A percentile compares a stretch with the other conserved stretches of the same genome.
These are phyloP conservation scores for Eruca vesicaria DNA, from an alignment of 441 rosid species.

Conservation along the genomic window DNA sequence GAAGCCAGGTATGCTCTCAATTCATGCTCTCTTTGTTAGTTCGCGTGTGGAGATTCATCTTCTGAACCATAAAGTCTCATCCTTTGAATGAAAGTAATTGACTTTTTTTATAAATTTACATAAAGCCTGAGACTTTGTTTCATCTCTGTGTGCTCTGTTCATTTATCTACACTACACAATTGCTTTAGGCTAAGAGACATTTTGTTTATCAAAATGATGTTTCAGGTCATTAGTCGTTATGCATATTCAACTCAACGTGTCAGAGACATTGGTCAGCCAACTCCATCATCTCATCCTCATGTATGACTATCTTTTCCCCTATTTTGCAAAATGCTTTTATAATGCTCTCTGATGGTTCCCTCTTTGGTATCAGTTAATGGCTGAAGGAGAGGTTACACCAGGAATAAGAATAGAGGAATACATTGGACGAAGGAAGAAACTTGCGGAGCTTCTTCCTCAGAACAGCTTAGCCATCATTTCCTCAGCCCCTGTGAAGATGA, in stretches of 20 bases:
- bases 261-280: slow-evolving; percentile 84
- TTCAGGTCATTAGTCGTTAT: slow-evolving; percentile 45
- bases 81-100: slow-evolving; percentile 2
- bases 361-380: slow-evolving; percentile 52
- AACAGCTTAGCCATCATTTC: slow-evolving; percentile 79
- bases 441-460: slow-evolving; percentile 79
- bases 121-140: background rate
- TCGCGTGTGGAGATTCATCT: slow-evolving; percentile 3
- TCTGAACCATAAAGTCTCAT: background rate
- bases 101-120: background rate
- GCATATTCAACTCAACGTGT: slow-evolving; percentile 56
- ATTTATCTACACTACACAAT: background rate
- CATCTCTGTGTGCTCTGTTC: background rate
- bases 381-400: slow-evolving; percentile 90
- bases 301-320: slow-evolving; percentile 33
- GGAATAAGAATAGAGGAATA: slow-evolving; percentile 79
- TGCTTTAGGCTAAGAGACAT: slow-evolving; percentile 3
- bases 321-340: background rate
- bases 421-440: slow-evolving; percentile 65
- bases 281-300: slow-evolving; percentile 88
- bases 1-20: slow-evolving; percentile 40
- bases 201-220: slow-evolving; percentile 21
- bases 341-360: slow-evolving; percentile 10
- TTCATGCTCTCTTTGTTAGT: slow-evolving; percentile 3
- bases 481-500: slow-evolving; percentile 92